phyloP scores from a whole-genome alignment of 1,284 basidiomycete species.

The Heliocybe sulcata region DNA sequence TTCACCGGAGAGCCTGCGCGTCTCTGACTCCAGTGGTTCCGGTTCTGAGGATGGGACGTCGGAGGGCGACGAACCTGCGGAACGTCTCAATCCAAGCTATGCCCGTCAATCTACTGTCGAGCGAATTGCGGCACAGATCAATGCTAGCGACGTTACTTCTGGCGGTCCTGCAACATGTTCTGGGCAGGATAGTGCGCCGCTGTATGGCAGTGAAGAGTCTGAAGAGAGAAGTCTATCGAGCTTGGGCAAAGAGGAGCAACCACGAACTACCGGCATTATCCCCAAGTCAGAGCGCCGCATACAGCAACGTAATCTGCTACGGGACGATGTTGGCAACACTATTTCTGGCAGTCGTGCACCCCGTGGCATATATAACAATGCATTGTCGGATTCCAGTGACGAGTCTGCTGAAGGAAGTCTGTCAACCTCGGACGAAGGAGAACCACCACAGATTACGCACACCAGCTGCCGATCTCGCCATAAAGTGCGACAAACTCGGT shows the following conservation, averaged over 20 bases:
- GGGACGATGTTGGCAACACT: not conserved
- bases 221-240: not conserved
- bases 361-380: not conserved
- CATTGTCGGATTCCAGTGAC: constrained; percentile 4
- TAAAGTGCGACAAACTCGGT: too few species aligned
- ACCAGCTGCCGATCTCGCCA: too few species aligned
- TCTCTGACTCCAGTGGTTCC: not conserved
- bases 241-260: not conserved
- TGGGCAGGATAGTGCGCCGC: not conserved
- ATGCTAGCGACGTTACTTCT: not conserved
- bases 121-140: not conserved
- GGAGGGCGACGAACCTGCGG: not conserved
- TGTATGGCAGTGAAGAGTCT: constrained; percentile 6
- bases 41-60: not conserved
- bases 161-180: not conserved
- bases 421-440: not conserved
- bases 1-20: not conserved
- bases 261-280: not conserved
- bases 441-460: not conserved
- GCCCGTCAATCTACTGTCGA: not conserved
- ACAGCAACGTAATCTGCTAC: not conserved
- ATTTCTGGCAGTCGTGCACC: not conserved
- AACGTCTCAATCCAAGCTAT: not conserved
- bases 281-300: constrained; percentile 1
- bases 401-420: not conserved